Percentiles rank a stretch among this genome's conserved stretches.
Conservation (phyloP, 2,329 filamentous ascomycete species). For the Orbilia quercus region DNA sequence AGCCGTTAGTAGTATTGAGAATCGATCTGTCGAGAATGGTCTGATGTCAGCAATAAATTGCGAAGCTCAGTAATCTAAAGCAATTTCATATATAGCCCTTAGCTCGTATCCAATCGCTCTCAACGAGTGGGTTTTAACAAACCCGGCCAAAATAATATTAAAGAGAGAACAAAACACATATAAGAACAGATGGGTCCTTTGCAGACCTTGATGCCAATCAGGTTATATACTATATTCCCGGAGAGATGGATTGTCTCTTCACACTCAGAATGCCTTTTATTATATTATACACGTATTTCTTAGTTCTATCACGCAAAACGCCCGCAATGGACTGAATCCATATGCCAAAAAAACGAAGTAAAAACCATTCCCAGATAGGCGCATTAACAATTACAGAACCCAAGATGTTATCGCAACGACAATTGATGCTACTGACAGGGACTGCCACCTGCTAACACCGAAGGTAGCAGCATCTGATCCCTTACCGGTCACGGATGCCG, state of each 20-base stretch:
- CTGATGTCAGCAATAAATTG: conserved; percentile 40
- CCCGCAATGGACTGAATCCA: not conserved
- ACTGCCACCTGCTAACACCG: not conserved
- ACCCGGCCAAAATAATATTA: not conserved
- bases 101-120: not conserved
- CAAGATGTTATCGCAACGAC: conserved; percentile 21
- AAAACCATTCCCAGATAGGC: not conserved
- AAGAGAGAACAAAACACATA: not conserved
- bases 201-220: not conserved
- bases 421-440: conserved; percentile 11
- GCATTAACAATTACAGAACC: conserved; percentile 15
- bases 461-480: conserved; percentile 16
- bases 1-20: no score
- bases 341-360: not conserved
- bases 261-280: not conserved
- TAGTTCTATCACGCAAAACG: conserved; percentile 3
- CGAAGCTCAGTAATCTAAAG: conserved; percentile 31
- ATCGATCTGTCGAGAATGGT: not conserved
- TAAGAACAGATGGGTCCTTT: not conserved
- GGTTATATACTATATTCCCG: not conserved
- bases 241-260: not conserved
- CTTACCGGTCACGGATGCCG: conserved; percentile 44
- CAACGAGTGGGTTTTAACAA: not conserved
- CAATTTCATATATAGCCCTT: not conserved
- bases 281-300: not conserved